Percentiles rank a stretch among this genome's conserved stretches.
These are phyloP conservation scores for Phtheirospermum japonicum DNA, from an alignment of 257 asterid species.

Conservation along the genomic window DNA sequence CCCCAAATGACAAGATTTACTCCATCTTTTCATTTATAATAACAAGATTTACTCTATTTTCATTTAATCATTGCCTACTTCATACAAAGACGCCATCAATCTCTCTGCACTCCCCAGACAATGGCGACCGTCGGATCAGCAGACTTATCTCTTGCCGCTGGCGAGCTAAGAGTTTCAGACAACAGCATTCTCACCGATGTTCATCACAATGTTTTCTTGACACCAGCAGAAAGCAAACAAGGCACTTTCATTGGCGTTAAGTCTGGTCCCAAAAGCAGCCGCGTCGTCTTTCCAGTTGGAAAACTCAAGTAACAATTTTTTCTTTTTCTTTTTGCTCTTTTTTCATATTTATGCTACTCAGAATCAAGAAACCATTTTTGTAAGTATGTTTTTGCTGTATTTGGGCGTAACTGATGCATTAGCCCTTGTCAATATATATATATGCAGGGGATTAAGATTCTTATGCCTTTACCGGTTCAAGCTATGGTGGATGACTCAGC, in stretches of 20 bases:
- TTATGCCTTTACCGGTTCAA: conserved; percentile 67
- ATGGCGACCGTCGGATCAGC: conserved; percentile 40
- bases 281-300: conserved; percentile 64
- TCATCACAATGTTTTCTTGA: conserved; percentile 40
- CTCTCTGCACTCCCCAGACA: conserved; percentile 10
- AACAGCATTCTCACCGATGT: conserved; percentile 52
- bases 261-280: conserved; percentile 48
- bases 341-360: too few species aligned
- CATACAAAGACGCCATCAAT: too few species aligned
- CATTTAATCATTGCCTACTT: too few species aligned
- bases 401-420: not conserved
- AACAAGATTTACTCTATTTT: too few species aligned
- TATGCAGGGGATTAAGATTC: conserved; percentile 57
- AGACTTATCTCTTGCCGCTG: conserved; percentile 40
- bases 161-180: conserved; percentile 46
- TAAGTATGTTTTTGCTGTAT: not conserved
- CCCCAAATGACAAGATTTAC: too few species aligned
- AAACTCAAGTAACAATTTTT: conserved; percentile 49
- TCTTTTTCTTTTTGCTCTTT: too few species aligned
- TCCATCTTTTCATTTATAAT: too few species aligned
- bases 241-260: conserved; percentile 67
- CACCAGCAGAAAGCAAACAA: conserved; percentile 40
- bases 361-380: too few species aligned
- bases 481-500: conserved; percentile 94
- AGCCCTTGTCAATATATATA: too few species aligned